These are phyloP conservation scores for Ampelocalamus luodianensis DNA, from an alignment of 176 grass and related monocot species.

Conservation along the genomic window DNA sequence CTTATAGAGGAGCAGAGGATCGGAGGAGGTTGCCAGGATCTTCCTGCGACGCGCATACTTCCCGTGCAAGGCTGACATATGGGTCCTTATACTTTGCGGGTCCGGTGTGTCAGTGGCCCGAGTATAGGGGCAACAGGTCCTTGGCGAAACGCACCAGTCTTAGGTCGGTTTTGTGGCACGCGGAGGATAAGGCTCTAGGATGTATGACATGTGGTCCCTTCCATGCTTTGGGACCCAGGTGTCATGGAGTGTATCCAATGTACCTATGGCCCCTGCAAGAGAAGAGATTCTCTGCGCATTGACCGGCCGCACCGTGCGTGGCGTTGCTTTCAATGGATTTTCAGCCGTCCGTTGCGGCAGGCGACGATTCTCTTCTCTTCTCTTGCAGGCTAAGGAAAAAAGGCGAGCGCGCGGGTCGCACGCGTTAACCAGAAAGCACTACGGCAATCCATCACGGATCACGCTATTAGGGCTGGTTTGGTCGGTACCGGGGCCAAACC, in stretches of 20 bases:
- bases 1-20: not conserved
- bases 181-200: not conserved
- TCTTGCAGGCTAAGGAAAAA: slow-evolving; percentile 34
- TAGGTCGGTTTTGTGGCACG: slow-evolving; percentile 2
- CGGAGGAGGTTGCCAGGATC: not conserved
- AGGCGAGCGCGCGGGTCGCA: not conserved
- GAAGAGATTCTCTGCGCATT: not conserved
- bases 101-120: rapidly evolving
- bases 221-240: rapidly evolving
- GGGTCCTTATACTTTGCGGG: rapidly evolving
- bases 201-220: slow-evolving; percentile 27
- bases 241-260: not conserved
- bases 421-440: not conserved
- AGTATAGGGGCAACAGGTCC: rapidly evolving
- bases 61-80: rapidly evolving
- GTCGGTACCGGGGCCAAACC: no score
- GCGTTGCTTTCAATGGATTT: not conserved
- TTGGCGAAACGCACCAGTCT: not conserved
- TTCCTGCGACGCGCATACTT: not conserved
- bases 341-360: not conserved
- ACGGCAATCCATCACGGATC: no score
- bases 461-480: no score
- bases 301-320: not conserved
- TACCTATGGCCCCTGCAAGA: not conserved
- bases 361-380: slow-evolving; percentile 31